Evolutionary conservation across 305 asterid genomes (phyloP).

Genomic region (Solanum aculeatissimum): DNA sequence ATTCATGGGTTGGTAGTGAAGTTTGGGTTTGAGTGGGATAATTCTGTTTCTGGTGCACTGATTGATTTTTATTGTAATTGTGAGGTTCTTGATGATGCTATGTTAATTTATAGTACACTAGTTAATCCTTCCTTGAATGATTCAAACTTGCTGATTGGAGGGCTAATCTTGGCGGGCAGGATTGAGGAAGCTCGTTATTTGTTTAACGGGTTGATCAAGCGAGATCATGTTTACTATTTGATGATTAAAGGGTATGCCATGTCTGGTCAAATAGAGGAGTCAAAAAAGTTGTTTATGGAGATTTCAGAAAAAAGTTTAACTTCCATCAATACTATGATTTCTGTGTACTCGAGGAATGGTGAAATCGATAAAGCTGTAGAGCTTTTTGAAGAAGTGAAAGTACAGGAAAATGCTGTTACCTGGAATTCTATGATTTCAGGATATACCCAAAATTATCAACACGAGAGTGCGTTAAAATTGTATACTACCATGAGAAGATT

Average conservation of each 20-base stretch:
- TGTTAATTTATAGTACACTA: constrained; percentile 19
- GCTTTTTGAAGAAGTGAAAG: constrained; percentile 47
- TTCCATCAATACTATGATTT: constrained; percentile 63
- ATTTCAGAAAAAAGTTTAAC: constrained; percentile 36
- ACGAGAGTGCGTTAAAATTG: constrained; percentile 43
- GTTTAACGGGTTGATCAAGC: constrained; percentile 30
- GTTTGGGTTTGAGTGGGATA: constrained; percentile 46
- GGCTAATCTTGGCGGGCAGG: constrained; percentile 34
- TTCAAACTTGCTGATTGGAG: constrained; percentile 40
- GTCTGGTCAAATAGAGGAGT: constrained; percentile 39
- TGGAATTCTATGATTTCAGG: constrained; percentile 93
- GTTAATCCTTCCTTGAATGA: constrained; percentile 19
- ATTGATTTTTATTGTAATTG: constrained; percentile 39
- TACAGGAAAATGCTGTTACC: constrained; percentile 45
- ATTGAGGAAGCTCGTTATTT: constrained; percentile 47
- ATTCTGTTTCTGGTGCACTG: constrained; percentile 39
- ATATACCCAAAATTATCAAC: constrained; percentile 31
- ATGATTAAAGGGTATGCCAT: constrained; percentile 71
- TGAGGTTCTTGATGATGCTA: constrained; percentile 42
- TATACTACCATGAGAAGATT: constrained; percentile 46
- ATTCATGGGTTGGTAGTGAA: constrained; percentile 55
- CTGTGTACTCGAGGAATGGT: constrained; percentile 39
- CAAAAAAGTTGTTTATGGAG: constrained; percentile 35
- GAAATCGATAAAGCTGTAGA: constrained; percentile 45
- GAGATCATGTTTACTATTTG: constrained; percentile 31